phyloP scores from a whole-genome alignment of 441 rosid genomes.

The Populus trichocarpa region DNA sequence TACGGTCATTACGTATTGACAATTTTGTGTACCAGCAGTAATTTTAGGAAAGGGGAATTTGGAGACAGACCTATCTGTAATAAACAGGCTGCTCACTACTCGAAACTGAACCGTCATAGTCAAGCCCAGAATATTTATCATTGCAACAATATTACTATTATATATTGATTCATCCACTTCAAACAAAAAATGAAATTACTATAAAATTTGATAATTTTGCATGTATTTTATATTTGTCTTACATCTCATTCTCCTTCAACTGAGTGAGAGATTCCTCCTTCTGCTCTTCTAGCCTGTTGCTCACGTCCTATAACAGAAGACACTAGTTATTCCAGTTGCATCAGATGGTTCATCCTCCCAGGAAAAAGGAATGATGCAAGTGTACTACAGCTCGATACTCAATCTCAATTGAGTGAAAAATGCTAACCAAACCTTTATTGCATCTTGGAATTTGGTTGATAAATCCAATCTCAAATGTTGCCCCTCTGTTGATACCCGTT shows the following conservation, averaged over 20 bases:
- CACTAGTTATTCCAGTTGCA: not conserved
- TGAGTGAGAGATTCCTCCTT: constrained; percentile 77
- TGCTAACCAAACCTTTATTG: constrained; percentile 62
- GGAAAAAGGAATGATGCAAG: constrained; percentile 9
- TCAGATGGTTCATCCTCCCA: not conserved
- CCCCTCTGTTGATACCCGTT: constrained; percentile 79
- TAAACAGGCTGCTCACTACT: not conserved
- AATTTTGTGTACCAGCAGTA: not conserved
- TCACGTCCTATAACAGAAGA: constrained; percentile 64
- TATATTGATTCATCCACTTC: not conserved
- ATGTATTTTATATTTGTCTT: constrained; percentile 31
- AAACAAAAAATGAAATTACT: not conserved
- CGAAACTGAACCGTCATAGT: not conserved
- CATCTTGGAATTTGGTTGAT: constrained; percentile 87
- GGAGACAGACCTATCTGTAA: not conserved
- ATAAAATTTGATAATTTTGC: not conserved
- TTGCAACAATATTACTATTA: not conserved
- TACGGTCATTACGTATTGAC: not conserved
- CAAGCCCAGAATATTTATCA: not conserved
- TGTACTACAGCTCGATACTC: not conserved
- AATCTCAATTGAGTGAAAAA: not conserved
- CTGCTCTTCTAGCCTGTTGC: constrained; percentile 81
- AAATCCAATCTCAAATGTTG: constrained; percentile 80
- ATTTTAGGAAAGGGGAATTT: not conserved
- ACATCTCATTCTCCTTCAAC: constrained; percentile 94